phyloP scores from a whole-genome alignment of 768 basidiomycete genomes.

The Tremella yokohamensis region DNA sequence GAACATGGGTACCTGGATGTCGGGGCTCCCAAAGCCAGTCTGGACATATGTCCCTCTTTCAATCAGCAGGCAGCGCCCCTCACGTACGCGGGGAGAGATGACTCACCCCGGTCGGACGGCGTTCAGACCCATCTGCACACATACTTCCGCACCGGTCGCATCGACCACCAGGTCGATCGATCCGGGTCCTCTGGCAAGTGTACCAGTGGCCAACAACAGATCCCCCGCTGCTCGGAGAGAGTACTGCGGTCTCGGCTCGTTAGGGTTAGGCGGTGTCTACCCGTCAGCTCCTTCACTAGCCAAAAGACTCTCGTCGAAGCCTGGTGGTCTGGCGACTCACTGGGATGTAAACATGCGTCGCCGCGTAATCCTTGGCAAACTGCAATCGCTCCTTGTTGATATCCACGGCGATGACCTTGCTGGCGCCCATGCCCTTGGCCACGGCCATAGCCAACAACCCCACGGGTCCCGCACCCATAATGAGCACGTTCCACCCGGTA shows the following conservation, averaged over 20 bases:
- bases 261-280: constrained; percentile 53
- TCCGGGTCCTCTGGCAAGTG: constrained; percentile 66
- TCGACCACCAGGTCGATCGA: constrained; percentile 84
- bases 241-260: constrained; percentile 67
- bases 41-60: constrained; percentile 52
- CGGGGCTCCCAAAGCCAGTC: constrained; percentile 81
- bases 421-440: constrained; percentile 87
- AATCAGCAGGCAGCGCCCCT: constrained; percentile 50
- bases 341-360: constrained; percentile 60
- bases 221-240: constrained; percentile 67
- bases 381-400: constrained; percentile 64
- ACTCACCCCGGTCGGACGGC: constrained; percentile 64
- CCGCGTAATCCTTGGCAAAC: constrained; percentile 80
- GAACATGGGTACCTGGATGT: constrained; percentile 70
- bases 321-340: constrained; percentile 23
- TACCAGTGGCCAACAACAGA: constrained; percentile 64
- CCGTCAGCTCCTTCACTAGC: not conserved
- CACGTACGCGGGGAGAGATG: not conserved
- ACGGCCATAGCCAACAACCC: constrained; percentile 87
- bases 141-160: constrained; percentile 87
- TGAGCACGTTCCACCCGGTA: constrained; percentile 68
- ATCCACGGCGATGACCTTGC: constrained; percentile 74
- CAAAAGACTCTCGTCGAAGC: not conserved
- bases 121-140: constrained; percentile 78
- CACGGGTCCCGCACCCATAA: constrained; percentile 82